Evolutionary conservation across 2,329 filamentous ascomycete species (phyloP), one percentile per base, ranked within the genome.

Genomic region (Plectosphaerella plurivora): DNA sequence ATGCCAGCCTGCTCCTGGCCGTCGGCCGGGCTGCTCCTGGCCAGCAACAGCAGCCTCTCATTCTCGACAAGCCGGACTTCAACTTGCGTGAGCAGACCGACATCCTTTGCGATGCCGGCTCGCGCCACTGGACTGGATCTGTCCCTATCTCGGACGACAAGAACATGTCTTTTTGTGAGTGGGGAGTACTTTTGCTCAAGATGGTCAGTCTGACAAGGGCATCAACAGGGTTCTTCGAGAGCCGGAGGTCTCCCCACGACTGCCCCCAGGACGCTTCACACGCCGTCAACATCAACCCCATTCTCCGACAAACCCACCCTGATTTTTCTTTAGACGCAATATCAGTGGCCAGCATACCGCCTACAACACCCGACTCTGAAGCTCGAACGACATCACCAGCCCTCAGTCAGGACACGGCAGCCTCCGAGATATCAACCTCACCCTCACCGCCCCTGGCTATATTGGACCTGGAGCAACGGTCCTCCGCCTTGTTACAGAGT

Each of bases 51-150:
- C 25, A 28, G 25, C 25, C 25, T 10, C 25, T 28, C 25, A 5
- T 28, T 28, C 25, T 28, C 25, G 25, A 28, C 25, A 10, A 28
- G 25, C 25, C 25, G 10, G 25, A 39, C n/a, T 39, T 39, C 36
- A 39, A 16, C 36, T 5, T 39, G n/a, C 36, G 36, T 12, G 12
- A 25, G 16, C 47, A 49, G 25, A 18, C 37, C 15, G 15, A 24
- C 36, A 37, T n/a, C 15, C 35, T 54, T 12, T 54, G 54, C 20
- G 50, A 56, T 47, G 54, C 55, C 14, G 52, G 55, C 12, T 54
- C 54, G 16, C 51, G 50, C 10, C 50, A 56, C 22, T 57, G 55
- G 55, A 57, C 54, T 7, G 55, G 55, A 20, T 44, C 28, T 35
- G 14, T 47, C 15, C 47, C 28, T 16, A 22, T 37, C 20, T 42